Evolutionary conservation across 768 basidiomycete genomes (phyloP).

Genomic region (Trametes sanguinea): DNA sequence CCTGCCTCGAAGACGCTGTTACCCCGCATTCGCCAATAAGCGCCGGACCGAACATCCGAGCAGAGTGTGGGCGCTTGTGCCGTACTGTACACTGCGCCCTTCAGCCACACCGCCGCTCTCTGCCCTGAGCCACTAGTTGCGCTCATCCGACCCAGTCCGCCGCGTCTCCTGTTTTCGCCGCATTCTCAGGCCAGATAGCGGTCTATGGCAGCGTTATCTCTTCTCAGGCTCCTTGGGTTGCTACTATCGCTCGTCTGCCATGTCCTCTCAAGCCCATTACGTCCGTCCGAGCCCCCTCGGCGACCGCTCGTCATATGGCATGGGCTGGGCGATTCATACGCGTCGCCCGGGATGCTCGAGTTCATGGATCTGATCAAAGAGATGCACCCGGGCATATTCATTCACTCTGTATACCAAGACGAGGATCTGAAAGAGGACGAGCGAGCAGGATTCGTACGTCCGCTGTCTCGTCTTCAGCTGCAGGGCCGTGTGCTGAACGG

Average conservation of each 20-base stretch:
- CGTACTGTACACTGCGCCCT: too few relatives aligned
- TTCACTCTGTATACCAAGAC: constrained; percentile 73
- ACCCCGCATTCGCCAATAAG: too few relatives aligned
- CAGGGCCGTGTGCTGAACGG: too few relatives aligned
- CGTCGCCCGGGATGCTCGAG: constrained; percentile 70
- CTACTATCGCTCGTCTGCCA: constrained; percentile 1
- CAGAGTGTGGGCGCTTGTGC: too few relatives aligned
- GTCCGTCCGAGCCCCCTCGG: background rate
- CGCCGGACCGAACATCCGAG: too few relatives aligned
- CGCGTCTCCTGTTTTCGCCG: too few relatives aligned
- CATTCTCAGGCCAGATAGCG: too few relatives aligned
- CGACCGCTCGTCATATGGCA: constrained; percentile 77
- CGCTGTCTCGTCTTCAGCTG: background rate
- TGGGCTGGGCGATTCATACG: constrained; percentile 77
- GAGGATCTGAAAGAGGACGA: constrained; percentile 62
- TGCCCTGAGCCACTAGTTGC: too few relatives aligned
- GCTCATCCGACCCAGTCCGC: too few relatives aligned
- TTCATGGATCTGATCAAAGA: constrained; percentile 60
- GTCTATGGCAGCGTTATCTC: background rate
- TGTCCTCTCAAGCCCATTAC: constrained; percentile 4
- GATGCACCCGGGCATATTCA: constrained; percentile 73
- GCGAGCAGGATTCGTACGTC: constrained; percentile 71
- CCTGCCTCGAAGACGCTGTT: too few relatives aligned
- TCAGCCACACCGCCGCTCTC: too few relatives aligned
- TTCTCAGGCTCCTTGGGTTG: background rate